Evolutionary conservation across 768 basidiomycete genomes (phyloP).

Genomic region (Boletellus ananas): DNA sequence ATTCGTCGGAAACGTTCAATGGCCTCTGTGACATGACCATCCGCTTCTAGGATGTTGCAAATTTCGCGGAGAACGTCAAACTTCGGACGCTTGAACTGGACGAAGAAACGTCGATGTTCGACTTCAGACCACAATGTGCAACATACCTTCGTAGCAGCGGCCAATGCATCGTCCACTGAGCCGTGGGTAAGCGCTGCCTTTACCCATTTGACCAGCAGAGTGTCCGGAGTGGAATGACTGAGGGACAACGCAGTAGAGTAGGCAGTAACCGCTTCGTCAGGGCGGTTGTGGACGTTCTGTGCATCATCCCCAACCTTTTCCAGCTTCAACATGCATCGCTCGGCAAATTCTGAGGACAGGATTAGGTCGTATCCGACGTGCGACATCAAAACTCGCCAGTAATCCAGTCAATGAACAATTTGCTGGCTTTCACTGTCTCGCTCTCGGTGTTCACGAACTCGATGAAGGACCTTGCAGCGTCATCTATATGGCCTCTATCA

Average conservation of each 20-base stretch:
- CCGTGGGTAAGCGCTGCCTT: background rate
- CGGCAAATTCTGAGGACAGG: background rate
- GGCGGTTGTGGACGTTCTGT: background rate
- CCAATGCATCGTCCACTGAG: background rate
- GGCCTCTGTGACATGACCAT: background rate
- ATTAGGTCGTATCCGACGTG: background rate
- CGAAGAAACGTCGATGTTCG: too few species aligned
- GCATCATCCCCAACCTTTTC: background rate
- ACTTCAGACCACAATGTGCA: background rate
- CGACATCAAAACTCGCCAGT: background rate
- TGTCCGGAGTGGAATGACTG: background rate
- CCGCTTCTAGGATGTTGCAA: background rate
- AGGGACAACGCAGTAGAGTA: slow-evolving; percentile 2
- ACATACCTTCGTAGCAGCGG: background rate
- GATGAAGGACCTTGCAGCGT: background rate
- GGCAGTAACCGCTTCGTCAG: background rate
- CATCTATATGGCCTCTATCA: background rate
- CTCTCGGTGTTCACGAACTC: background rate
- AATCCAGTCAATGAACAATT: background rate
- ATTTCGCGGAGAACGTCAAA: background rate
- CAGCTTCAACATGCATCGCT: background rate
- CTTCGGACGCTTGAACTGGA: background rate
- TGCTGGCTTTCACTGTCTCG: background rate
- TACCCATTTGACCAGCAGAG: slow-evolving; percentile 1
- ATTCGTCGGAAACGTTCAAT: background rate